Percentiles rank a stretch among this genome's conserved stretches.
Evolutionary conservation across 352 stramenopile species (phyloP).

Genomic region (Phytophthora colocasiae): DNA sequence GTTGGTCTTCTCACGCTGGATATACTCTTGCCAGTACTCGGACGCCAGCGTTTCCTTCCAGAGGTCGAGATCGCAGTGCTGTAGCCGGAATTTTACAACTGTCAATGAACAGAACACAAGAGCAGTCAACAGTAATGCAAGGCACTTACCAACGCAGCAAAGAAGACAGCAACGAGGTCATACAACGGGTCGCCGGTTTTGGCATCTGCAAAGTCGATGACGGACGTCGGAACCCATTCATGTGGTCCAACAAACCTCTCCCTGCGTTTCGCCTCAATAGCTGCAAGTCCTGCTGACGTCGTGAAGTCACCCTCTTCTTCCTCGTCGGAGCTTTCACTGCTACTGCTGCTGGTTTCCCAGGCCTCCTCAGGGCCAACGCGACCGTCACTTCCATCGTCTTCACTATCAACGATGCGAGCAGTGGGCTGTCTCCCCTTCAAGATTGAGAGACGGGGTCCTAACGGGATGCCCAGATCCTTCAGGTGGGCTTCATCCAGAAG

Average conservation of each 20-base stretch:
- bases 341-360: constrained; percentile 64
- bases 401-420: constrained; percentile 32
- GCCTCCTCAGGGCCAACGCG: constrained; percentile 43
- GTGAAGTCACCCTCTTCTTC: constrained; percentile 47
- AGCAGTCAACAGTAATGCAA: not conserved
- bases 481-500: constrained; percentile 59
- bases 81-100: constrained; percentile 4
- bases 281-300: constrained; percentile 25
- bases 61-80: constrained; percentile 75
- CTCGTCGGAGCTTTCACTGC: constrained; percentile 57
- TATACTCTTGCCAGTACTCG: constrained; percentile 80
- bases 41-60: constrained; percentile 65
- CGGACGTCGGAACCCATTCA: constrained; percentile 66
- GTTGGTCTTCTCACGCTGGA: constrained; percentile 44
- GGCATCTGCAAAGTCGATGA: constrained; percentile 91
- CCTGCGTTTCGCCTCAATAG: constrained; percentile 50
- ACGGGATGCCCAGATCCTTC: constrained; percentile 62
- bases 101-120: constrained; percentile 7
- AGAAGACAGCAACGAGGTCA: constrained; percentile 85
- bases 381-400: constrained; percentile 30
- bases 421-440: constrained; percentile 36
- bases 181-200: constrained; percentile 90
- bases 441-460: constrained; percentile 68
- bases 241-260: constrained; percentile 53
- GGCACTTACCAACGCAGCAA: constrained; percentile 71